Evolutionary conservation across 345 rosid species (phyloP), one percentile per base, ranked within the genome.

Genomic region (Aquilaria yunnanensis): DNA sequence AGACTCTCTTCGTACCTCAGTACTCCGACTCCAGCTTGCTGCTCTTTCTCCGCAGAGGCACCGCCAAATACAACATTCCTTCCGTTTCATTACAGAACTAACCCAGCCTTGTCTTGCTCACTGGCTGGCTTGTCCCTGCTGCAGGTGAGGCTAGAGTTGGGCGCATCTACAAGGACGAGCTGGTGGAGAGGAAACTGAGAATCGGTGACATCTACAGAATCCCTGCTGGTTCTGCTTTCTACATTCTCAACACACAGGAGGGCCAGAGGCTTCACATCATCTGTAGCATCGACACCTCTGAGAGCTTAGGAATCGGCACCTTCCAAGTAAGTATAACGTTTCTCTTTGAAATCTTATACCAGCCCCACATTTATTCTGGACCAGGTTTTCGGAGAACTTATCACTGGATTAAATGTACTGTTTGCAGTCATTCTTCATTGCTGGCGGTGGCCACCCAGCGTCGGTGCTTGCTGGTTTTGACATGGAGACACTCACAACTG

Each of bases 121-220:
- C 8, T 37, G 8, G 2, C 43, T 37, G 43, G 43, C 7, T 37
- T 53, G 29, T 23, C 33, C 60, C 2, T 8, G 54, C 54, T 72
- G 72, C 82, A 88, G 97, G 99, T 60, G 93, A 90, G 75, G 96
- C 96, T 14, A 83, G 60, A 50, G 64, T 94, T 61, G 99, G 96
- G 66, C 71, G 72, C 49, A 80, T 87, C 31, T 80, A 78, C 78
- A 70, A 65, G 37, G 78, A 77, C 41, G 79, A 81, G 33, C 71
- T 84, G 32, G 85, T 74, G 14, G 95, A 90, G 59, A 80, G 73
- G 73, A 50, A 50, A 16, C 32, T 90, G 66, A 81, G 80, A 77
- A 68, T 33, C 0, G 91, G 96, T 1, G 99, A 94, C 60, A 66
- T 88, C 14, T 88, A 79, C 47, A 59, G 79, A 68, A 74, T 94